These are phyloP conservation scores for Suhomyces faveliae DNA, from an alignment of 805 yeast species.

Conservation along the genomic window DNA sequence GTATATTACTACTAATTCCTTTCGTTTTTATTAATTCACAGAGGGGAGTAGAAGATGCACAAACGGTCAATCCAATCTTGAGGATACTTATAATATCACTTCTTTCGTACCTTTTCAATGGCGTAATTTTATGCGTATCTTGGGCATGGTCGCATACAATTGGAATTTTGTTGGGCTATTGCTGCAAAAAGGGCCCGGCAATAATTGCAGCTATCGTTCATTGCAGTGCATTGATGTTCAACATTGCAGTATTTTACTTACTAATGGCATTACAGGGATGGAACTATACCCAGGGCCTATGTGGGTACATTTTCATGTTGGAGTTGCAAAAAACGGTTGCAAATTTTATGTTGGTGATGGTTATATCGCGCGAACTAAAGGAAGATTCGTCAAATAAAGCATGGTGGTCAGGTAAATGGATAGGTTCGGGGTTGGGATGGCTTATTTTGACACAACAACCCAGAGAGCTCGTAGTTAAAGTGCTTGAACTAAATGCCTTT, in stretches of 20 bases:
- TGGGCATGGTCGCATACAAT: slow-evolving; percentile 36
- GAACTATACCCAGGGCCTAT: slow-evolving; percentile 37
- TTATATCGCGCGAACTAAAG: slow-evolving; percentile 42
- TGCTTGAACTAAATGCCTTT: slow-evolving; percentile 44
- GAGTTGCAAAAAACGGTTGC: slow-evolving; percentile 37
- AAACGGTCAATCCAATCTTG: slow-evolving; percentile 49
- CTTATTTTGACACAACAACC: slow-evolving; percentile 42
- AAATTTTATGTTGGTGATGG: slow-evolving; percentile 27
- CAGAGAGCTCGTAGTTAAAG: slow-evolving; percentile 47
- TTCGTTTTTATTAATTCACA: slow-evolving; percentile 83
- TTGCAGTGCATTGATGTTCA: slow-evolving; percentile 30
- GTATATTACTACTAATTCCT: slow-evolving; percentile 46
- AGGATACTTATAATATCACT: slow-evolving; percentile 56
- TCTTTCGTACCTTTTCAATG: slow-evolving; percentile 48
- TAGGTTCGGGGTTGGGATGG: slow-evolving; percentile 37
- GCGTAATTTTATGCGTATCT: slow-evolving; percentile 26
- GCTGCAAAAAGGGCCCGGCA: slow-evolving; percentile 33
- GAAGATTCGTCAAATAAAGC: slow-evolving; percentile 43
- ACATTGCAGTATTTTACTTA: slow-evolving; percentile 34
- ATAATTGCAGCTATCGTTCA: slow-evolving; percentile 43
- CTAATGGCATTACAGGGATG: slow-evolving; percentile 43
- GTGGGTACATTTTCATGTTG: slow-evolving; percentile 38
- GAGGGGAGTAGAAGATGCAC: slow-evolving; percentile 59
- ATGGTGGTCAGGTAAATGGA: slow-evolving; percentile 59
- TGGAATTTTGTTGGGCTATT: slow-evolving; percentile 35